Evolutionary conservation across 495 filamentous ascomycete genomes (phyloP).

Genomic region (Viridothelium virens): DNA sequence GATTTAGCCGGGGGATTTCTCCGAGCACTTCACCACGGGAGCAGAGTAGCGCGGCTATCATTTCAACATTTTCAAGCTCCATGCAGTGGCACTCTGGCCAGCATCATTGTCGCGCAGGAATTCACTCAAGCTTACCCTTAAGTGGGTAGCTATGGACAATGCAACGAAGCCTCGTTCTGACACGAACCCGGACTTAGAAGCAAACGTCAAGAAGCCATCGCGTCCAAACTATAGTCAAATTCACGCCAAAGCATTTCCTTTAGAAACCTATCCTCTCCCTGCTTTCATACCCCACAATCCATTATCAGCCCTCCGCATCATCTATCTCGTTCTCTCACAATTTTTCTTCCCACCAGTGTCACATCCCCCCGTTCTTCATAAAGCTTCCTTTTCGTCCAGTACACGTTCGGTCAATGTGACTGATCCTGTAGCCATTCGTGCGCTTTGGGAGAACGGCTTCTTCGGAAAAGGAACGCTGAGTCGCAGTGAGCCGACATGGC

Average conservation of each 20-base stretch:
- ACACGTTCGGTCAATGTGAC: slow-evolving; percentile 81
- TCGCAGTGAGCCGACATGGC: slow-evolving; percentile 88
- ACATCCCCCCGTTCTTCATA: slow-evolving; percentile 59
- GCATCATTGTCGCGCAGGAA: too few relatives aligned
- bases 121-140: neutral
- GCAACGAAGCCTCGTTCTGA: too few relatives aligned
- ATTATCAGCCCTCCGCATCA: slow-evolving; percentile 71
- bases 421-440: slow-evolving; percentile 62
- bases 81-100: too few relatives aligned
- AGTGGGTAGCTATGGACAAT: neutral
- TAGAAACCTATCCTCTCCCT: slow-evolving; percentile 73
- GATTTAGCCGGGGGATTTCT: too few relatives aligned
- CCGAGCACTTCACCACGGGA: too few relatives aligned
- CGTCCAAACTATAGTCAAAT: slow-evolving; percentile 61
- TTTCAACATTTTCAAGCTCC: too few relatives aligned
- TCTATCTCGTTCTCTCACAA: slow-evolving; percentile 66
- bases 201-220: slow-evolving; percentile 37
- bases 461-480: slow-evolving; percentile 91
- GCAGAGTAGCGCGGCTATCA: too few relatives aligned
- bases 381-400: slow-evolving; percentile 65
- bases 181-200: neutral
- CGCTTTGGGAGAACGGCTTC: slow-evolving; percentile 91
- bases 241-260: slow-evolving; percentile 71
- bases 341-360: slow-evolving; percentile 55
- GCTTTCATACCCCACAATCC: slow-evolving; percentile 88